Percentiles rank a stretch among this genome's conserved stretches.
These are phyloP conservation scores for Leptographium galeiforme DNA, from an alignment of 2,329 filamentous ascomycete species.

Conservation along the genomic window DNA sequence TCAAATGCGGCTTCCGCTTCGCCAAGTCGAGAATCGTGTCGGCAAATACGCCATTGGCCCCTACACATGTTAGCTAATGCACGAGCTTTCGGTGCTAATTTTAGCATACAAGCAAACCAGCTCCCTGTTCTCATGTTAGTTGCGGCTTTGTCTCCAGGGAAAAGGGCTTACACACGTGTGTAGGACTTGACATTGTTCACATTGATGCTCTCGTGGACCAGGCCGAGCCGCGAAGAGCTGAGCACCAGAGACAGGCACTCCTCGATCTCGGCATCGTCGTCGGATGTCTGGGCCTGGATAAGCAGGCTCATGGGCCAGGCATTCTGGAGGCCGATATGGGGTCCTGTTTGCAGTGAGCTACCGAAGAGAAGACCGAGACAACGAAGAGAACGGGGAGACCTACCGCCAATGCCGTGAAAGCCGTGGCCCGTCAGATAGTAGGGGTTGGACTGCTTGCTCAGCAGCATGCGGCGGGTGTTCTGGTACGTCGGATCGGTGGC, in stretches of 20 bases:
- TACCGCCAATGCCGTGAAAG: conserved; percentile 82
- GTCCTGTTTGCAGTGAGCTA: conserved; percentile 23
- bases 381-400: conserved; percentile 12
- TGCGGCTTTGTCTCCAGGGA: background rate
- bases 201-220: conserved; percentile 87
- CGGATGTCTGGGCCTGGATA: conserved; percentile 78
- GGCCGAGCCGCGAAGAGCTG: conserved; percentile 57
- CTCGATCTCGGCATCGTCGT: conserved; percentile 70
- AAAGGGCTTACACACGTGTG: conserved; percentile 44
- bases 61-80: conserved; percentile 12
- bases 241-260: conserved; percentile 63
- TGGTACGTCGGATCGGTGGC: conserved; percentile 58
- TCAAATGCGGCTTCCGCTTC: conserved; percentile 71
- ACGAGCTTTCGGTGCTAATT: background rate
- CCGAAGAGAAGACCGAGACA: background rate
- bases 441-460: conserved; percentile 66
- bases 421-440: conserved; percentile 68
- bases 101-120: conserved; percentile 68
- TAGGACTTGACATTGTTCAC: conserved; percentile 56
- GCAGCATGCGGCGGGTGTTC: conserved; percentile 70
- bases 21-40: conserved; percentile 84
- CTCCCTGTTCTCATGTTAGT: conserved; percentile 34
- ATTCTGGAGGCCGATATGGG: conserved; percentile 68
- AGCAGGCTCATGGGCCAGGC: conserved; percentile 97
- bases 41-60: conserved; percentile 95